A percentile compares a stretch with the other conserved stretches of the same genome.
Conservation (phyloP, 2,329 filamentous ascomycete species). For the Aurifilum marmelostoma region DNA sequence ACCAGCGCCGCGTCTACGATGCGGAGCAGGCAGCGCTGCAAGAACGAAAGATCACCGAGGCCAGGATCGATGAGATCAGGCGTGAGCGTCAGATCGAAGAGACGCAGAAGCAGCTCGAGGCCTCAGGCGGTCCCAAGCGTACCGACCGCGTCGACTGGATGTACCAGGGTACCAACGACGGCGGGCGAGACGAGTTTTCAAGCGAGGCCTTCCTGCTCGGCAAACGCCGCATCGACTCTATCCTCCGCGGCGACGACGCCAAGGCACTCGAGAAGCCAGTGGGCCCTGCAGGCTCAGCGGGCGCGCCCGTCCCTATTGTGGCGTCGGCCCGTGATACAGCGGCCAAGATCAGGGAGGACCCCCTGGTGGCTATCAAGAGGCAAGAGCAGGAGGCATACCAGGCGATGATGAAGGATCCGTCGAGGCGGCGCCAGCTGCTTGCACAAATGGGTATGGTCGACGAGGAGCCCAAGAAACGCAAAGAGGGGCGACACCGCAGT, state of each 20-base stretch:
- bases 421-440: slow-evolving; percentile 68
- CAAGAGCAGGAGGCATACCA: slow-evolving; percentile 84
- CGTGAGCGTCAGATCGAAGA: slow-evolving; percentile 94
- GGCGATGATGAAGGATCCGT: slow-evolving; percentile 77
- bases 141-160: slow-evolving; percentile 94
- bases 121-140: slow-evolving; percentile 79
- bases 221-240: slow-evolving; percentile 85
- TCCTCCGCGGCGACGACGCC: slow-evolving; percentile 77
- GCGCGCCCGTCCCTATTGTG: slow-evolving; percentile 61
- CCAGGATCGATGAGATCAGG: slow-evolving; percentile 88
- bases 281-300: slow-evolving; percentile 60
- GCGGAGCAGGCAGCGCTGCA: slow-evolving; percentile 91
- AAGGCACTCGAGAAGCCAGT: slow-evolving; percentile 80
- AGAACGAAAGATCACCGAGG: slow-evolving; percentile 91
- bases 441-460: slow-evolving; percentile 62
- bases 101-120: slow-evolving; percentile 85
- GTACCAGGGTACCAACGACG: slow-evolving; percentile 85
- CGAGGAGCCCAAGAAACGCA: slow-evolving; percentile 43
- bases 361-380: slow-evolving; percentile 88
- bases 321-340: slow-evolving; percentile 80
- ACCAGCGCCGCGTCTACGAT: slow-evolving; percentile 88
- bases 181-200: slow-evolving; percentile 79
- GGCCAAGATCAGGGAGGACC: slow-evolving; percentile 86
- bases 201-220: slow-evolving; percentile 92
- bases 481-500: slow-evolving; percentile 49